phyloP scores from a whole-genome alignment of 768 basidiomycete species.

The Leucogyrophana mollusca region DNA sequence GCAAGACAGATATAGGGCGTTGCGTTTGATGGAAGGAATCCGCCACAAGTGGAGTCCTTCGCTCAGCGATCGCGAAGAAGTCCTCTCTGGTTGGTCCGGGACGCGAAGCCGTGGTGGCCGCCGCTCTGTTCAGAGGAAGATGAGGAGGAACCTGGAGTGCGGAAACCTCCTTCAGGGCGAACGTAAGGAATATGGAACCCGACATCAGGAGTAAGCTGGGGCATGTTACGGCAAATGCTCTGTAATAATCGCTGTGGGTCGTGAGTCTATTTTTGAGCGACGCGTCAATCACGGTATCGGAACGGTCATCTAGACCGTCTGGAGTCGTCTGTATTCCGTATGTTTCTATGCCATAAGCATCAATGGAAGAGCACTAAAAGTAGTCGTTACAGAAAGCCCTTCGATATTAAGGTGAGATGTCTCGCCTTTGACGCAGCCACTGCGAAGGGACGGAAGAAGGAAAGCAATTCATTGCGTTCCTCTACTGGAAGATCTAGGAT shows the following conservation, averaged over 20 bases:
- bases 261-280: too few relatives aligned
- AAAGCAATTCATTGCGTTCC: constrained; percentile 40
- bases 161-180: constrained; percentile 48
- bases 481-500: constrained; percentile 37
- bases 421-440: constrained; percentile 24
- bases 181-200: constrained; percentile 52
- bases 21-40: constrained; percentile 34
- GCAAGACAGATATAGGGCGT: constrained; percentile 27
- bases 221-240: constrained; percentile 19
- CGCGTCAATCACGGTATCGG: too few relatives aligned
- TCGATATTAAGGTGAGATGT: constrained; percentile 22
- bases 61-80: constrained; percentile 39
- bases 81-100: constrained; percentile 57
- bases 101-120: constrained; percentile 42
- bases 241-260: constrained; percentile 16
- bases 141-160: constrained; percentile 47
- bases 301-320: not conserved
- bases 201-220: constrained; percentile 34
- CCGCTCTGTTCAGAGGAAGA: constrained; percentile 47
- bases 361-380: not conserved
- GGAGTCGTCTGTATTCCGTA: not conserved
- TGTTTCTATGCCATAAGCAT: not conserved
- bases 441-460: constrained; percentile 41
- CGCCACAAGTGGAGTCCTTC: constrained; percentile 49
- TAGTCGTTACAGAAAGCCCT: constrained; percentile 14